Evolutionary conservation across 2,329 filamentous ascomycete species (phyloP), one percentile per base, ranked within the genome.

Genomic region (Fusarium marasasianum): DNA sequence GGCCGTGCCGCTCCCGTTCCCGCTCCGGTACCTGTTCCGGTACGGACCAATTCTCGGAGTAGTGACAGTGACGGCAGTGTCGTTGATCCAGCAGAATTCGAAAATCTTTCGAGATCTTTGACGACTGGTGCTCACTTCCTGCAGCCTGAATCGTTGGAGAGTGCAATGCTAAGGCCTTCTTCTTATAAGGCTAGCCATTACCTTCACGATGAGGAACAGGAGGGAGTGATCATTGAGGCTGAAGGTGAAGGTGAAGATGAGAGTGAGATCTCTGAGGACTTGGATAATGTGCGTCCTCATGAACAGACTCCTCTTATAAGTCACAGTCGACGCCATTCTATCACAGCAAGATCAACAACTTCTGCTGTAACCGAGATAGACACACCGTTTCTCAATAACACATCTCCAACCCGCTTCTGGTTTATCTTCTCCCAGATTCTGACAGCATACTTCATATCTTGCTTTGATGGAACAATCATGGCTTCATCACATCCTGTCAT

Each of bases 401-500:
- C 86, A 44, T 84, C 87, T 14, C 81, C 80, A 38, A 79, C 83
- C 13, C 84, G 86, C 37, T 93, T 93, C 82, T 91, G 89, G 87
- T 79, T 90, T 69, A 88, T 92, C 63, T 93, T 92, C 78, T 74
- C 82, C 11, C 87, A 88, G 57, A 85, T 92, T 53, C 82, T 92
- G 69, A 79, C 87, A n/a, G 85, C 86, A 9, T 89, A 89, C 77
- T 88, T 91, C 71, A 84, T 91, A 22, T 83, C 85, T 40, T 90
- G 86, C 79, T 95, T 96, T 78, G 94, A 96, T 83, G 88, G 89
- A 17, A 96, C 93, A 8, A 88, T 96, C 74, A 95, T 96, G 93
- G 93, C 93, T 9, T 94, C 92, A 6, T 92, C 89, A 47, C 93
- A 96, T 80, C 93, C 93, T 1, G 92, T 94, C 65, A 94, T 96